Evolutionary conservation across 495 filamentous ascomycete genomes (phyloP).

Genomic region (Staphylotrichum tortipilum): DNA sequence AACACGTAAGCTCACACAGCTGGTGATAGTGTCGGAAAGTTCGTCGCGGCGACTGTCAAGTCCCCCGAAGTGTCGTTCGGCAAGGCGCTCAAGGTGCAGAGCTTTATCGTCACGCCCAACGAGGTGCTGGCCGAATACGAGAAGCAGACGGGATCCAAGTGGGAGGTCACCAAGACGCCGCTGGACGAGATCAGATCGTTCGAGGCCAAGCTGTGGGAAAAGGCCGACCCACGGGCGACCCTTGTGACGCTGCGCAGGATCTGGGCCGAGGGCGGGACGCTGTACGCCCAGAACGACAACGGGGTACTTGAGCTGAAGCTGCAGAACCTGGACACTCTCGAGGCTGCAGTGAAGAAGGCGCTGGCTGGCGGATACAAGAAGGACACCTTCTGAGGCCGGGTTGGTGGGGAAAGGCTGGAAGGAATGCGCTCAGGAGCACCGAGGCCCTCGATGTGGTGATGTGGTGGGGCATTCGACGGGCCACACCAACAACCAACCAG

Average conservation of each 20-base stretch:
- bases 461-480: too few relatives aligned
- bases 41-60: slow-evolving; percentile 51
- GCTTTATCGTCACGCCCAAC: slow-evolving; percentile 56
- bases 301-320: slow-evolving; percentile 41
- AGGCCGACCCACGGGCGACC: slow-evolving; percentile 45
- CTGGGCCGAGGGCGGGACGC: slow-evolving; percentile 62
- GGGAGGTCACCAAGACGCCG: slow-evolving; percentile 46
- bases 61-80: slow-evolving; percentile 45
- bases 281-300: slow-evolving; percentile 62
- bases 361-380: slow-evolving; percentile 27
- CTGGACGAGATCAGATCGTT: slow-evolving; percentile 42
- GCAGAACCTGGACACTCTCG: slow-evolving; percentile 41
- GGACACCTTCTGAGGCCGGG: slow-evolving; percentile 27
- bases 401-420: too few relatives aligned
- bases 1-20: not conserved
- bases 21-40: slow-evolving; percentile 49
- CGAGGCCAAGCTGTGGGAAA: slow-evolving; percentile 50
- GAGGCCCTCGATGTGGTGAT: too few relatives aligned
- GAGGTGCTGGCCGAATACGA: slow-evolving; percentile 58
- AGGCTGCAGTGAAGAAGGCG: slow-evolving; percentile 34
- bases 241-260: slow-evolving; percentile 53
- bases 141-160: slow-evolving; percentile 50
- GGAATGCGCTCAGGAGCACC: too few relatives aligned
- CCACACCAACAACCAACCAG: too few relatives aligned
- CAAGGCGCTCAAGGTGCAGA: slow-evolving; percentile 57